Evolutionary conservation across 441 rosid genomes (phyloP).

Genomic region (Macaranga tanarius): DNA sequence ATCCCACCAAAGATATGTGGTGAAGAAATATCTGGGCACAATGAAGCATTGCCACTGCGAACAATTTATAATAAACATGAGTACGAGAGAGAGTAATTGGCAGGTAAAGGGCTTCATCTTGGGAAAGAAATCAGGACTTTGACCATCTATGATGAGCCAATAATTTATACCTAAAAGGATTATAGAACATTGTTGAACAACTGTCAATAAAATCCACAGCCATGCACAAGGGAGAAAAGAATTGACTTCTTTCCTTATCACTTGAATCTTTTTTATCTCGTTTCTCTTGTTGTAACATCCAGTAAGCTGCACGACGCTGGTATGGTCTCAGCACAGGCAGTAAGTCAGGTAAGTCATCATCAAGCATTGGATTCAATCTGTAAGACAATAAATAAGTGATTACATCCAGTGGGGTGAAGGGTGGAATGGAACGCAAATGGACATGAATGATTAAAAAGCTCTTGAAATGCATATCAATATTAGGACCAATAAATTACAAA

Average conservation of each 20-base stretch:
- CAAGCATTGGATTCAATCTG: slow-evolving; percentile 70
- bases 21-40: slow-evolving; percentile 51
- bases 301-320: slow-evolving; percentile 89
- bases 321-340: slow-evolving; percentile 85
- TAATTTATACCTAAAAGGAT: slow-evolving; percentile 85
- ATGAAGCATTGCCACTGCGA: slow-evolving; percentile 78
- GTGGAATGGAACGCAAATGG: not conserved
- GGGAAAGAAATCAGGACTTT: slow-evolving; percentile 1
- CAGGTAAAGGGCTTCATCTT: not conserved
- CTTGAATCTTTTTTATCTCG: slow-evolving; percentile 42
- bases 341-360: slow-evolving; percentile 63
- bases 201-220: slow-evolving; percentile 66
- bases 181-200: slow-evolving; percentile 70
- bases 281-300: slow-evolving; percentile 94
- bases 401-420: slow-evolving; percentile 6
- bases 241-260: slow-evolving; percentile 42
- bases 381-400: slow-evolving; percentile 22
- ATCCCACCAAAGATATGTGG: slow-evolving; percentile 77
- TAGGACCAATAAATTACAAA: not conserved
- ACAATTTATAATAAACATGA: slow-evolving; percentile 22
- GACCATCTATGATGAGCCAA: slow-evolving; percentile 19
- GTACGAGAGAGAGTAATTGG: slow-evolving; percentile 18
- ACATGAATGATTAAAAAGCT: slow-evolving; percentile 15
- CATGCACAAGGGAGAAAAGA: slow-evolving; percentile 67
- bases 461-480: not conserved